A percentile compares a stretch with the other conserved stretches of the same genome.
phyloP scores from a whole-genome alignment of 2,329 filamentous ascomycete genomes.

The Aspergillus brasiliensis region DNA sequence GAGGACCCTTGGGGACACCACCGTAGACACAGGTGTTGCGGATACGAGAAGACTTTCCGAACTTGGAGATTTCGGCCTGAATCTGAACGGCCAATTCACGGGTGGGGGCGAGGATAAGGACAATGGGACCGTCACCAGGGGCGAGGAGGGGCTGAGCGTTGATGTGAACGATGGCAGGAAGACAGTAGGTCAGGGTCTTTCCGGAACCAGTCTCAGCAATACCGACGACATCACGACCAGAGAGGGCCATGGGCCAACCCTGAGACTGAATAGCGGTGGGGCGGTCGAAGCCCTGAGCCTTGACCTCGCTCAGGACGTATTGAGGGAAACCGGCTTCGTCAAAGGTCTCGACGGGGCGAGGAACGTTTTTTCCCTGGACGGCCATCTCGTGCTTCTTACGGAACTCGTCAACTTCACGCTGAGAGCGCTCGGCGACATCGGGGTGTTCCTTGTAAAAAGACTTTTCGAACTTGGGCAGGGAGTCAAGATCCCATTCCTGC shows the following conservation, averaged over 20 bases:
- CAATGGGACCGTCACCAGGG: constrained; percentile 93
- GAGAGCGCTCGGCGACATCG: constrained; percentile 71
- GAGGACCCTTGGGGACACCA: constrained; percentile 95
- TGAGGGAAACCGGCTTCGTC: constrained; percentile 96
- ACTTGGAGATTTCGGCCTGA: constrained; percentile 97
- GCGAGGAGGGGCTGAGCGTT: constrained; percentile 96
- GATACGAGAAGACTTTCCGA: constrained; percentile 95
- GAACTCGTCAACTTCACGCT: constrained; percentile 83
- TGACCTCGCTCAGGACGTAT: constrained; percentile 98
- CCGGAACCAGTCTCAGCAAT: constrained; percentile 99
- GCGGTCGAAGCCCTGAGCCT: constrained; percentile 91
- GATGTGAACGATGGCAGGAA: constrained; percentile 98
- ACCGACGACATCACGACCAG: constrained; percentile 96
- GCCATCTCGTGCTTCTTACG: constrained; percentile 83
- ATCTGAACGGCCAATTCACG: constrained; percentile 98
- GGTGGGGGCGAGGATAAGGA: constrained; percentile 91
- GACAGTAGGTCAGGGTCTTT: constrained; percentile 98
- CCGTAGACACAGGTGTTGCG: constrained; percentile 99
- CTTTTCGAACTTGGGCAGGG: constrained; percentile 96
- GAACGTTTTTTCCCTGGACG: constrained; percentile 76
- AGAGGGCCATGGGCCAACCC: constrained; percentile 98
- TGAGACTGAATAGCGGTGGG: constrained; percentile 97
- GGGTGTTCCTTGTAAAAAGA: constrained; percentile 98
- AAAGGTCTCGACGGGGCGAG: constrained; percentile 93
- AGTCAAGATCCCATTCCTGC: constrained; percentile 78